Percentiles rank a stretch among this genome's conserved stretches.
Evolutionary conservation across 176 grass and related monocot species (phyloP).

Genomic region (Rhynchospora pubera): DNA sequence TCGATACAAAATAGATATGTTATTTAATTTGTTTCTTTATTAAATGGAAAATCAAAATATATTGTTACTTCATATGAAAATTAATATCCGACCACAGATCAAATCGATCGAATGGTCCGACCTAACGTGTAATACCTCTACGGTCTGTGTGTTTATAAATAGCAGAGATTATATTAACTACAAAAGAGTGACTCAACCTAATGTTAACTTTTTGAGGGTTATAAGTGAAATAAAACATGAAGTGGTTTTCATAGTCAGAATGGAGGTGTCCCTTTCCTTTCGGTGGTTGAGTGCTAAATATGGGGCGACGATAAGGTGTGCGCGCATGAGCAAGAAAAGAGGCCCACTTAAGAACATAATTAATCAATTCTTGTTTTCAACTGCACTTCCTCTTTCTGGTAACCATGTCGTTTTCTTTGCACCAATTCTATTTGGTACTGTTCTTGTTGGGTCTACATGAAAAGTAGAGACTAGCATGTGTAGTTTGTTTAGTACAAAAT

Average conservation of each 20-base stretch:
- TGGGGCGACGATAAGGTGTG: neutral
- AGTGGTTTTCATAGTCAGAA: neutral
- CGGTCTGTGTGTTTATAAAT: too few species aligned
- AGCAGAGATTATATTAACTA: too few species aligned
- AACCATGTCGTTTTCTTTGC: slow-evolving; percentile 8
- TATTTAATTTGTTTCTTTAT: too few species aligned
- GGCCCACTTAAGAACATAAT: neutral
- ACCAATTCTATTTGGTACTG: neutral
- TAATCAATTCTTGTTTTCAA: neutral
- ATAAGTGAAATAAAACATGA: neutral
- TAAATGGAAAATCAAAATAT: too few species aligned
- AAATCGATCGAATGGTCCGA: too few species aligned
- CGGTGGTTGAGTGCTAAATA: slow-evolving; percentile 6
- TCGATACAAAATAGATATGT: too few species aligned
- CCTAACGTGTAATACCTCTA: too few species aligned
- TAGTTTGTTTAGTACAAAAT: neutral
- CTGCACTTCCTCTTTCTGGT: neutral
- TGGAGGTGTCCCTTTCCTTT: slow-evolving; percentile 2
- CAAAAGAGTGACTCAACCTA: neutral
- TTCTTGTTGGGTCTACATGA: slow-evolving; percentile 14
- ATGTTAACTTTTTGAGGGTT: neutral
- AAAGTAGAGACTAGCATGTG: neutral
- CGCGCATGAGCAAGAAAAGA: neutral
- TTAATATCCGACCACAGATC: too few species aligned
- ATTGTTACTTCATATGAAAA: too few species aligned